Evolutionary conservation across 345 rosid genomes (phyloP).

Genomic region (Heritiera fomes): DNA sequence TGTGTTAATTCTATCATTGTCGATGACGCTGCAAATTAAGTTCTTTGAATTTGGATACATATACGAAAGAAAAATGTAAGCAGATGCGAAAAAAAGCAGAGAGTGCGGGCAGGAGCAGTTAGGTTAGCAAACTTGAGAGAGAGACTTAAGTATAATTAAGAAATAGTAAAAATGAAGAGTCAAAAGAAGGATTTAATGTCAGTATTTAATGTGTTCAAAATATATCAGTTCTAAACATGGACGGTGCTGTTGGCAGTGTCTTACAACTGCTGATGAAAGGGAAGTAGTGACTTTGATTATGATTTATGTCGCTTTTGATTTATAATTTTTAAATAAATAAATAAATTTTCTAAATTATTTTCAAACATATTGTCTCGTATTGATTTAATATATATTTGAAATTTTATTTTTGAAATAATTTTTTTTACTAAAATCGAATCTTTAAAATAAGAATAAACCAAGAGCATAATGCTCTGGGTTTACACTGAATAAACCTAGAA

Average conservation of each 20-base stretch:
- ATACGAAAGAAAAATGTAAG: not conserved
- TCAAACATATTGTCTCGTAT: too few species aligned
- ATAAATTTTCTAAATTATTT: too few species aligned
- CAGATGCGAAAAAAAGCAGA: not conserved
- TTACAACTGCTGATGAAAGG: not conserved
- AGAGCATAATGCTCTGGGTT: too few species aligned
- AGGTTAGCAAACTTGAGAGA: conserved; percentile 4
- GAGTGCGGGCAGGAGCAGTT: not conserved
- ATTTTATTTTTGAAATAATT: not conserved
- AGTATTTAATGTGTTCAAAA: conserved; percentile 17
- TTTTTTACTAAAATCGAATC: too few species aligned
- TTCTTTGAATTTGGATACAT: too few species aligned
- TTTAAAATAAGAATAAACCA: too few species aligned
- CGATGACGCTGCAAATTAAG: too few species aligned
- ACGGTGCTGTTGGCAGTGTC: not conserved
- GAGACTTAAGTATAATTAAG: conserved; percentile 4
- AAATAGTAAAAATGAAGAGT: not conserved
- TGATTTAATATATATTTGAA: too few species aligned
- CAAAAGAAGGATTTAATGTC: conserved; percentile 30
- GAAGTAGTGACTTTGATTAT: conserved; percentile 26
- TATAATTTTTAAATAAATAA: too few species aligned
- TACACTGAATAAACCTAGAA: too few species aligned
- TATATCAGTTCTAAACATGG: not conserved
- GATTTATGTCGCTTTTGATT: too few species aligned
- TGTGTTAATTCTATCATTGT: not conserved